Conservation (phyloP, 495 filamentous ascomycete genomes). For the Friedmanniomyces endolithicus region DNA sequence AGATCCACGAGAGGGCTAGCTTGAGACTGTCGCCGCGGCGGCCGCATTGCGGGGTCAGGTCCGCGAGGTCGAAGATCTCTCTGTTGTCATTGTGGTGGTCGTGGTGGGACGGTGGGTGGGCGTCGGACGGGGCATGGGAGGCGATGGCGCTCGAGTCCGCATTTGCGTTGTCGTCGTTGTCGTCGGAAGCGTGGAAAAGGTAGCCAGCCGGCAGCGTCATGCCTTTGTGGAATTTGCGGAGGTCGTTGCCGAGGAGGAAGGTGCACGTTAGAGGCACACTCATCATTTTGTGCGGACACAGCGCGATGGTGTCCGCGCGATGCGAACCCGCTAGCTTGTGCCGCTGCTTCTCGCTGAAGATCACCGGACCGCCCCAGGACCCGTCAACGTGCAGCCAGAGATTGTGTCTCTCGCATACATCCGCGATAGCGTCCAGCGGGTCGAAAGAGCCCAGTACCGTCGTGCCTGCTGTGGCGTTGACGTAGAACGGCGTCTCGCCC, state of each 20-base stretch:
- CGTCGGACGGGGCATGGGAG: not conserved
- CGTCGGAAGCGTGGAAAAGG: slow-evolving; percentile 20
- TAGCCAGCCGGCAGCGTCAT: slow-evolving; percentile 84
- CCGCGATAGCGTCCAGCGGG: slow-evolving; percentile 57
- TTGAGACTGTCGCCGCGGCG: slow-evolving; percentile 77
- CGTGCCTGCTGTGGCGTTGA: slow-evolving; percentile 90
- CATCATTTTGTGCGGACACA: slow-evolving; percentile 97
- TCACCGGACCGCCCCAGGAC: slow-evolving; percentile 75
- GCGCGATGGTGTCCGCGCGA: slow-evolving; percentile 63
- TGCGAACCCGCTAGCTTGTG: slow-evolving; percentile 55
- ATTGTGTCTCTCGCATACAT: slow-evolving; percentile 54
- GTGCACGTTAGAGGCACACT: slow-evolving; percentile 82
- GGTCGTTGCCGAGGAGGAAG: slow-evolving; percentile 68
- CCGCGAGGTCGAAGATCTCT: slow-evolving; percentile 82
- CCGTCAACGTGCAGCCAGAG: slow-evolving; percentile 90
- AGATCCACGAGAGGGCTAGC: slow-evolving; percentile 74
- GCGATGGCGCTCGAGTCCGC: slow-evolving; percentile 2
- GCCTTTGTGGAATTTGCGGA: slow-evolving; percentile 60
- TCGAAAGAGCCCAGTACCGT: slow-evolving; percentile 89
- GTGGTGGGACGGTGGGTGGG: slow-evolving; percentile 39
- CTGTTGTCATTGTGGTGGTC: slow-evolving; percentile 31
- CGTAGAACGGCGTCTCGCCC: slow-evolving; percentile 77
- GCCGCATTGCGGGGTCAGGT: slow-evolving; percentile 86
- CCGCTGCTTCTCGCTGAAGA: slow-evolving; percentile 52
- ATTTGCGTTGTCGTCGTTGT: slow-evolving; percentile 2